These are phyloP conservation scores for Phytophthora citricola DNA, from an alignment of 352 stramenopile genomes.

Conservation along the genomic window DNA sequence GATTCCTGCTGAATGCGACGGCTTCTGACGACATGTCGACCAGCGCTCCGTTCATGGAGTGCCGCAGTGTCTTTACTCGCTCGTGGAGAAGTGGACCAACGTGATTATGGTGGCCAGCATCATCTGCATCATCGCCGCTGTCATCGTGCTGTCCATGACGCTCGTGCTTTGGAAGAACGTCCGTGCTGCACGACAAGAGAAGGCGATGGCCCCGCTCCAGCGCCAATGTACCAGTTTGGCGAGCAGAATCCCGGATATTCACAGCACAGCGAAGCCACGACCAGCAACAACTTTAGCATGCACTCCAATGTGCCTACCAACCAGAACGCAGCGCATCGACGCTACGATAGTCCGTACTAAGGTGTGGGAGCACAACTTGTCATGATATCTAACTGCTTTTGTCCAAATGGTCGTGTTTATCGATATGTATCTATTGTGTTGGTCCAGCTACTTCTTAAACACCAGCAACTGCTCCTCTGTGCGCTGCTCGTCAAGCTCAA, in stretches of 20 bases:
- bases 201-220: slow-evolving; percentile 14
- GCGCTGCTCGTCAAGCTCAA: slow-evolving; percentile 38
- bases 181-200: slow-evolving; percentile 27
- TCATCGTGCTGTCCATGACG: slow-evolving; percentile 62
- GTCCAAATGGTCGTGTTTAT: slow-evolving; percentile 25
- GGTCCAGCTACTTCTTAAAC: slow-evolving; percentile 43
- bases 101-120: slow-evolving; percentile 62
- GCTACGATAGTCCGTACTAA: slow-evolving; percentile 53
- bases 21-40: slow-evolving; percentile 44
- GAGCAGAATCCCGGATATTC: slow-evolving; percentile 29
- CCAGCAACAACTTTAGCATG: slow-evolving; percentile 46
- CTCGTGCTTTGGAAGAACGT: slow-evolving; percentile 59
- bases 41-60: slow-evolving; percentile 71
- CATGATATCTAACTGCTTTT: slow-evolving; percentile 32
- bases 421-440: slow-evolving; percentile 35
- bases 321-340: slow-evolving; percentile 28
- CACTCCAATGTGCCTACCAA: slow-evolving; percentile 38
- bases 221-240: slow-evolving; percentile 40
- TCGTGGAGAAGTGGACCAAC: slow-evolving; percentile 77
- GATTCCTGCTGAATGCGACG: slow-evolving; percentile 66
- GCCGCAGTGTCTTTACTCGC: slow-evolving; percentile 57
- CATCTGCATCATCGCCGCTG: slow-evolving; percentile 57
- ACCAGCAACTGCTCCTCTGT: slow-evolving; percentile 25
- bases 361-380: slow-evolving; percentile 5
- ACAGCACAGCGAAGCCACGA: slow-evolving; percentile 32